Percentiles rank a stretch among this genome's conserved stretches.
Conservation (phyloP, 441 rosid genomes). For the Adansonia grandidieri region DNA sequence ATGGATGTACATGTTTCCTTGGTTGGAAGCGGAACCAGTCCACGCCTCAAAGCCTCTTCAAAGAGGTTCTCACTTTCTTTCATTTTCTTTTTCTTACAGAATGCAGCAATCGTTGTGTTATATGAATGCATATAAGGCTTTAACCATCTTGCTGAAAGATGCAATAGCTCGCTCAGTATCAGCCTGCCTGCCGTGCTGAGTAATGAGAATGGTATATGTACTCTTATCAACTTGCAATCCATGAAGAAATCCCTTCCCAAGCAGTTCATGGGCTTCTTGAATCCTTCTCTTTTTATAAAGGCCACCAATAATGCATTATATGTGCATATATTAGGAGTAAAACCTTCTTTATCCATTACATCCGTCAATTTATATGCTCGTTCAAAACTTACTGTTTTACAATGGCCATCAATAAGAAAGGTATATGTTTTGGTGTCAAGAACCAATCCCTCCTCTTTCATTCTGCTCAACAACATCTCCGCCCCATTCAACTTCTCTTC, state of each 20-base stretch:
- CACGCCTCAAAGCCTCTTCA: constrained; percentile 46
- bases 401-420: constrained; percentile 70
- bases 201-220: constrained; percentile 82
- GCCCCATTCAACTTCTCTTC: constrained; percentile 79
- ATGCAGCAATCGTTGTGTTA: constrained; percentile 66
- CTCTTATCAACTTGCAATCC: constrained; percentile 73
- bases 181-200: constrained; percentile 64
- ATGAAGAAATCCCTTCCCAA: constrained; percentile 47
- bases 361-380: constrained; percentile 76
- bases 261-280: constrained; percentile 63
- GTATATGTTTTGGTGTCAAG: constrained; percentile 77
- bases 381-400: constrained; percentile 67
- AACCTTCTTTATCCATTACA: constrained; percentile 64
- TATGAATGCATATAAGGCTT: constrained; percentile 69
- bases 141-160: constrained; percentile 62
- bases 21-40: constrained; percentile 57
- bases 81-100: constrained; percentile 69
- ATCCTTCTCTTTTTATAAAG: constrained; percentile 72
- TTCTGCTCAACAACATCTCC: constrained; percentile 79
- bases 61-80: constrained; percentile 70
- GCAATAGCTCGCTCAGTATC: constrained; percentile 58
- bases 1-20: constrained; percentile 89
- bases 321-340: constrained; percentile 60
- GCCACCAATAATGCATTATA: constrained; percentile 62
- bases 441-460: constrained; percentile 79